phyloP scores from a whole-genome alignment of 352 stramenopile species.

The Globisporangium recalcitrans region DNA sequence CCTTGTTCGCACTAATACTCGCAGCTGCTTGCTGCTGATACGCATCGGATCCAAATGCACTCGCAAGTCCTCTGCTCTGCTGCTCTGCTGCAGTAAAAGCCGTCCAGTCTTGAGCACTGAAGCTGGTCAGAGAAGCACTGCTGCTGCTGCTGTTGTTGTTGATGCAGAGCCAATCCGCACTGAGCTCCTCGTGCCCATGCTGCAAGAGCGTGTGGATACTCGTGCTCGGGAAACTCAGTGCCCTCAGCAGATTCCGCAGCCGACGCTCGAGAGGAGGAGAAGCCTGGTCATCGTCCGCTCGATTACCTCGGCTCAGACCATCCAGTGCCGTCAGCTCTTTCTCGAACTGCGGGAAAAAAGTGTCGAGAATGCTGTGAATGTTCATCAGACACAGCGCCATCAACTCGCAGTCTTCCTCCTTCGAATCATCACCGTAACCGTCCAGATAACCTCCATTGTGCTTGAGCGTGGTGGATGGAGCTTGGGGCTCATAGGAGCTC shows the following conservation, averaged over 20 bases:
- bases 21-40: no score
- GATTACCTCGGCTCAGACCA: conserved; percentile 9
- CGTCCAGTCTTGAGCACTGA: conserved; percentile 37
- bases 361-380: conserved; percentile 55
- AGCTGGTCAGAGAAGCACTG: conserved; percentile 20
- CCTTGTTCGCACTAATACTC: neutral
- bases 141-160: no score
- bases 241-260: conserved; percentile 29
- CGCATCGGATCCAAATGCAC: neutral
- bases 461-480: neutral
- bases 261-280: conserved; percentile 3
- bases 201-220: conserved; percentile 29
- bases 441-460: neutral
- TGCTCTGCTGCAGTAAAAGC: conserved; percentile 14
- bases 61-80: neutral
- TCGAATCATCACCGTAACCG: neutral
- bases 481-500: conserved; percentile 9
- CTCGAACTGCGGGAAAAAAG: conserved; percentile 26
- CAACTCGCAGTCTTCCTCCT: conserved; percentile 29
- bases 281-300: conserved; percentile 6
- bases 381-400: conserved; percentile 60
- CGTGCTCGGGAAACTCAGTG: conserved; percentile 38
- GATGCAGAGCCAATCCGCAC: conserved; percentile 26
- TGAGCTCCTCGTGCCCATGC: conserved; percentile 17
- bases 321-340: conserved; percentile 7